A percentile compares a stretch with the other conserved stretches of the same genome.
phyloP scores from a whole-genome alignment of 2,329 filamentous ascomycete species.

The Chrysoporthe austroafricana region DNA sequence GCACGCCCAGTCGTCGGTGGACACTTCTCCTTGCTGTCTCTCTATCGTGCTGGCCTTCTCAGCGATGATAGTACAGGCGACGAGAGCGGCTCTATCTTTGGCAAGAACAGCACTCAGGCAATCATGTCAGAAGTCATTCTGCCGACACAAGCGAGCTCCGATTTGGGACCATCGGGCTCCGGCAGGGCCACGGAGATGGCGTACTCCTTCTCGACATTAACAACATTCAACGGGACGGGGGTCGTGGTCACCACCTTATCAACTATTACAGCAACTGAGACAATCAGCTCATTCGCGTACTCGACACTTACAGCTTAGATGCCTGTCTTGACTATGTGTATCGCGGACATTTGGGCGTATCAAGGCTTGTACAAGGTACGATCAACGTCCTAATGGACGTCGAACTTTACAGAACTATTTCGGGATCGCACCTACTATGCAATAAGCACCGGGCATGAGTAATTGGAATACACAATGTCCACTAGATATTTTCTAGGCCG shows the following conservation, averaged over 20 bases:
- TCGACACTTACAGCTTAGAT: background rate
- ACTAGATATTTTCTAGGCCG: background rate
- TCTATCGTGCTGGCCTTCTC: conserved; percentile 38
- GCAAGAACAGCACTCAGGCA: conserved; percentile 3
- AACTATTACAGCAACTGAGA: conserved; percentile 7
- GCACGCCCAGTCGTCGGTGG: conserved; percentile 74
- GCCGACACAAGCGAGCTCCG: conserved; percentile 11
- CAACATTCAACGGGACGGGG: background rate
- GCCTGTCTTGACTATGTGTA: background rate
- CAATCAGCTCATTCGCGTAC: conserved; percentile 7
- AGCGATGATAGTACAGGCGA: background rate
- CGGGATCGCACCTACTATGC: background rate
- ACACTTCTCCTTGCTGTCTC: conserved; percentile 70
- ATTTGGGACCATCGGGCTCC: conserved; percentile 12
- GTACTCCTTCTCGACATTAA: conserved; percentile 11
- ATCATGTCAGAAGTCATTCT: conserved; percentile 4
- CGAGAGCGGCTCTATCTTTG: conserved; percentile 7
- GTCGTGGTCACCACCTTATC: conserved; percentile 7
- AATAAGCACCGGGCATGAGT: background rate
- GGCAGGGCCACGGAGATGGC: conserved; percentile 15
- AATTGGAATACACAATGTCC: background rate
- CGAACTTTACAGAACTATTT: background rate
- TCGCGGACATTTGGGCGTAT: no score
- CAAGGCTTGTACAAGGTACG: background rate
- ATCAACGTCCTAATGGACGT: no score